Base-by-base conservation (phyloP, 1,284 basidiomycete genomes). In the Ustilago nuda region DNA sequence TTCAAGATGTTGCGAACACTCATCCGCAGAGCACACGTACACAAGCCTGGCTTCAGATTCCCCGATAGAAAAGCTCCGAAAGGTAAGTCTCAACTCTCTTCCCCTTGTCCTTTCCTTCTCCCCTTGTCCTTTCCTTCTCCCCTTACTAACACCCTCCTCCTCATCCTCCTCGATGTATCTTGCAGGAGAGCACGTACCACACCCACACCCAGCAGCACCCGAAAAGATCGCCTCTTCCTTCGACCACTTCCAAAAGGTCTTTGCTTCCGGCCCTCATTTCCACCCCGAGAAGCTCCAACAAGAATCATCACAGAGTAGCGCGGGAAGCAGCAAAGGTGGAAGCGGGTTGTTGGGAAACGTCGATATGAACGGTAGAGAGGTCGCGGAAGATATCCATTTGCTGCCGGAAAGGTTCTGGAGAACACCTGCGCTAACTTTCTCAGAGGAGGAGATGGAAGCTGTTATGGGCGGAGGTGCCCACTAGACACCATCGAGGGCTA, bases 141-240 rank as follows among this genome's bases (percentile, higher is more conserved):
- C 35, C 15, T 43, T 17, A 12, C 56, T 30, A 13, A 58, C 61
- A 12, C 30, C 4, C 37, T 30, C 4, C 37, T 30, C 15, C 46
- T 9, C 46, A 30, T 30, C 15, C 46, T 39, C 8, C 1, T n/a
- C 51, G 1, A 37, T 30, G 2, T 12, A 7, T 0, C n/a, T 33
- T 2, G 32, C 66, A 82, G 82, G 74, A 19, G 11, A 68, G 8
- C 82, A 84, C 50, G 70, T 48, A 41, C 83, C 81, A 8, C 75
- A 84, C 45, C 80, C 84, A 19, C 84, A 85, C 51, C 84, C 84
- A 8, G 82, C 72, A 51, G 84, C 84, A 37, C 84, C 84, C 2
- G n/a, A 66, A 6, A 66, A 66, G 36, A 62, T 85, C 45, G 77
- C 57, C 30, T 56, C 66, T 5, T 60, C 73, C 33, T 85, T 85